Evolutionary conservation across 805 yeast genomes (phyloP).

Genomic region (Starmerella apicola): DNA sequence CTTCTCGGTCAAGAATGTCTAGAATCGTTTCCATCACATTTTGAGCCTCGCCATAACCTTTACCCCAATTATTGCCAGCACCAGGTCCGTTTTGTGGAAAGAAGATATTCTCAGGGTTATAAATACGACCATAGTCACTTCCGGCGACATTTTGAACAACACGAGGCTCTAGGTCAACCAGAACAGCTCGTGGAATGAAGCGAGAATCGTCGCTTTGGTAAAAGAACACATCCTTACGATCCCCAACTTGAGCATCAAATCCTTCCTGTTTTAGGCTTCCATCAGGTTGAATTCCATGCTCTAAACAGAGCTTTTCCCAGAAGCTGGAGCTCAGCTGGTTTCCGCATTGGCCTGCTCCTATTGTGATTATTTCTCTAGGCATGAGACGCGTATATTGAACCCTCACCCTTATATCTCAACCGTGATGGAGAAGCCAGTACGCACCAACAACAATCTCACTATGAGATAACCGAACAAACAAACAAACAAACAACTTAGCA

Average conservation of each 20-base stretch:
- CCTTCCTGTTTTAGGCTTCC: conserved; percentile 43
- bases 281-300: conserved; percentile 69
- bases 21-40: conserved; percentile 57
- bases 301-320: conserved; percentile 79
- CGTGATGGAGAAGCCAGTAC: no score
- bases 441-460: no score
- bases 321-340: conserved; percentile 88
- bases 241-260: conserved; percentile 36
- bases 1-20: conserved; percentile 76
- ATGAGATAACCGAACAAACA: no score
- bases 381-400: conserved; percentile 9
- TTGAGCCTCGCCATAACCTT: conserved; percentile 70
- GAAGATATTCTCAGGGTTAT: conserved; percentile 73
- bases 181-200: conserved; percentile 77
- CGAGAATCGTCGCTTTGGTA: conserved; percentile 59
- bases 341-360: conserved; percentile 75
- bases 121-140: conserved; percentile 44
- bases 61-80: conserved; percentile 94
- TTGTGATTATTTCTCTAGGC: conserved; percentile 29
- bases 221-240: conserved; percentile 75
- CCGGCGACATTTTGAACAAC: conserved; percentile 56
- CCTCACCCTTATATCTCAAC: no score
- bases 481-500: no score
- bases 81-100: conserved; percentile 53
- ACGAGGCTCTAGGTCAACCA: conserved; percentile 77